Evolutionary conservation across 306 rosid genomes (phyloP).

Genomic region (Dalbergia oliveri): DNA sequence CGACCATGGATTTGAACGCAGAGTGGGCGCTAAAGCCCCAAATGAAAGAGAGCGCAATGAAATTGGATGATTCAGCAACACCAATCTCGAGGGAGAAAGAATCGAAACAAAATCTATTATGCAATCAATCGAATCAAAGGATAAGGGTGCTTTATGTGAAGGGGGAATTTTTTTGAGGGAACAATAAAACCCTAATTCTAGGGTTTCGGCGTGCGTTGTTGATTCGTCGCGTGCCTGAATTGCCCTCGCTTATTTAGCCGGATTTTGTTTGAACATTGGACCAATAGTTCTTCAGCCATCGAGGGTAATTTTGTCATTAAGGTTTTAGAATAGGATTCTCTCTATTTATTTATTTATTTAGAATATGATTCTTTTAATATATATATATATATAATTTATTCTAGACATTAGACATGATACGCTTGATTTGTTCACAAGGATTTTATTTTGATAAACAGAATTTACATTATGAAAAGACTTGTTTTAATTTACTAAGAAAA

Average conservation of each 20-base stretch:
- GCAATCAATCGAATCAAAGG: conserved; percentile 15
- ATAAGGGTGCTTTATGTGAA: conserved; percentile 37
- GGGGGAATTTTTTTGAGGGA: conserved; percentile 15
- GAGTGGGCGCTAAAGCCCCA: conserved; percentile 87
- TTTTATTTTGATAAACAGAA: no score
- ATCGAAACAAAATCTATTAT: background rate
- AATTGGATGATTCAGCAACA: conserved; percentile 19
- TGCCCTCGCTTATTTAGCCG: conserved; percentile 47
- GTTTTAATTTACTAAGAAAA: no score
- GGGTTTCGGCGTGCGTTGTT: conserved; percentile 34
- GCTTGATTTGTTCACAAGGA: background rate
- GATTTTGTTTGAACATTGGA: background rate
- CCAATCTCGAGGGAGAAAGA: conserved; percentile 27
- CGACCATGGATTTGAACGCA: conserved; percentile 80
- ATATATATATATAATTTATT: background rate
- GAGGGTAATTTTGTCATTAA: conserved; percentile 49
- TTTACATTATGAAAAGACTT: no score
- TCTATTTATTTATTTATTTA: no score
- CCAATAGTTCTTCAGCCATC: background rate
- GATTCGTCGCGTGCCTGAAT: conserved; percentile 24
- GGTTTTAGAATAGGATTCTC: background rate
- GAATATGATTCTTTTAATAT: no score
- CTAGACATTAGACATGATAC: background rate
- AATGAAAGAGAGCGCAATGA: conserved; percentile 42
- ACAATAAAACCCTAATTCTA: conserved; percentile 59